These are phyloP conservation scores for Pythium insidiosum DNA, from an alignment of 352 stramenopile genomes.

Conservation along the genomic window DNA sequence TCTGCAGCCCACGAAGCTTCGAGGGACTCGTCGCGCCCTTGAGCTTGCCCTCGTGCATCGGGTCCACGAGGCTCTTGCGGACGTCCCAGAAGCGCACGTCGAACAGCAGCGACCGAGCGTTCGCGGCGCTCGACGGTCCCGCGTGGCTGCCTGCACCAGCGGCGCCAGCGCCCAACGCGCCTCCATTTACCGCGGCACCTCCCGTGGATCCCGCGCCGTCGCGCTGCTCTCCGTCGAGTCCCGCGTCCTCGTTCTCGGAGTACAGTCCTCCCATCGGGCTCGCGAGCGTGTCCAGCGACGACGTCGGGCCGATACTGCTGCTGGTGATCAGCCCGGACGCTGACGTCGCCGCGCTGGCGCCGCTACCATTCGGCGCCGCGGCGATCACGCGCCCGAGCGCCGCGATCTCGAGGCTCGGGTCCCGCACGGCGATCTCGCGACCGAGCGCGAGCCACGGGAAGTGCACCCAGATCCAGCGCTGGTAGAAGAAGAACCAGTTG, in stretches of 20 bases:
- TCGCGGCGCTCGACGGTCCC: too few species aligned
- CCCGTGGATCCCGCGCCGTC: neutral
- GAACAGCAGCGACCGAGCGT: constrained; percentile 19
- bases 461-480: constrained; percentile 91
- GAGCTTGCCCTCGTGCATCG: constrained; percentile 17
- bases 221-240: constrained; percentile 4
- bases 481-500: constrained; percentile 86
- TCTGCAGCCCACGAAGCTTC: constrained; percentile 38
- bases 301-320: neutral
- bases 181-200: neutral
- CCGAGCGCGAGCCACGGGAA: constrained; percentile 89
- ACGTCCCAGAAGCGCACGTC: constrained; percentile 65
- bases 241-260: constrained; percentile 2
- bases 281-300: neutral
- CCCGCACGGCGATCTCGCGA: constrained; percentile 49
- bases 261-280: too few species aligned
- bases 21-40: constrained; percentile 32
- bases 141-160: neutral
- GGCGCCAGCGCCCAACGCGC: too few species aligned
- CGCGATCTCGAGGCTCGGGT: constrained; percentile 24
- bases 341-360: neutral
- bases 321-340: neutral
- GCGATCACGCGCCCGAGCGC: constrained; percentile 11
- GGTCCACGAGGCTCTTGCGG: constrained; percentile 59
- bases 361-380: too few species aligned